Evolutionary conservation across 352 stramenopile genomes (phyloP), one percentile per base, ranked within the genome.

Genomic region (Pythium brassicae): DNA sequence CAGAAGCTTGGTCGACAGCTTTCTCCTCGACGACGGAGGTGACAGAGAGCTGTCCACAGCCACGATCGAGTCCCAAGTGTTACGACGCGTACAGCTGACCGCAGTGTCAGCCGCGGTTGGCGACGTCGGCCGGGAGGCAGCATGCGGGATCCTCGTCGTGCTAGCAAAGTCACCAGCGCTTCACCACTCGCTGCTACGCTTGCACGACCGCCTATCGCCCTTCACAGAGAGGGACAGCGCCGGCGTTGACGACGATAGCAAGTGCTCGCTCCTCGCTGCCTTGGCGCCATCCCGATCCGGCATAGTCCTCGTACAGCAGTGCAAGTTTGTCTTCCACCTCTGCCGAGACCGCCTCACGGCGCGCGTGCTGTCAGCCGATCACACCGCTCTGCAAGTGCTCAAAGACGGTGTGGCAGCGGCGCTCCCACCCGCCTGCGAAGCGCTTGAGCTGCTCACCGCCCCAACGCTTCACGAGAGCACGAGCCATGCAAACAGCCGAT

Each of bases 401-500:
- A 25, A 40, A 53, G 48, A 19, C 34, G 27, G 26, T 12, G 20
- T 43, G 5, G n/a, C 48, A 8, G 19, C 22, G 8, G 48, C 42
- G 29, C 22, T 29, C 22, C n/a, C 48, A 9, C 19, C 48, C n/a
- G 48, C 48, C 3, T 53, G 48, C n/a, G 26, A 53, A 53, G 48
- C 27, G 25, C n/a, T 53, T 1, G 48, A 53, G n/a, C 17, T 53
- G 6, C 48, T 53, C 19, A 43, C n/a, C 15, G 17, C 6, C 11
- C 19, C 20, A 37, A 11, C 6, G 32, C 32, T 37, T 37, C 8
- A 43, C 27, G 48, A 40, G n/a, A 43, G 19, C 27, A 29, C n/a
- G 15, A 4, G 6, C 8, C 43, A n/a, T 12, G 7, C 43, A 15
- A 27, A 4, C 43, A 29, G 20, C 1, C 43, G 8, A 49, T 49